Evolutionary conservation across 2,329 filamentous ascomycete species (phyloP).

Genomic region (Trichoderma breve): DNA sequence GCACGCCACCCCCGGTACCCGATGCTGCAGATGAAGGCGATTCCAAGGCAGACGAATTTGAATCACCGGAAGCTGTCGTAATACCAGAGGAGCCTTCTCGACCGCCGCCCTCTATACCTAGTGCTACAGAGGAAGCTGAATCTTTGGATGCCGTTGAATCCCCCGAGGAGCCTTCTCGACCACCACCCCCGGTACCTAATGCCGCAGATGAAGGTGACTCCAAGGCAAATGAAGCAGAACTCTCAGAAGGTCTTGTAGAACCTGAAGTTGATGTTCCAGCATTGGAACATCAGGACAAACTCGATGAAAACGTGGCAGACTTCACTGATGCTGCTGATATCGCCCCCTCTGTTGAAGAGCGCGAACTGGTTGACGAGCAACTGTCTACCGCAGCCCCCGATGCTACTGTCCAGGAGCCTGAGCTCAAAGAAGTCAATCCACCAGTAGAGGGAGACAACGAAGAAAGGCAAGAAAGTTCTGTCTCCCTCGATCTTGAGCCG

Average conservation of each 20-base stretch:
- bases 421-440: not conserved
- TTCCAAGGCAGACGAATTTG: not conserved
- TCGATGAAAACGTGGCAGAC: not conserved
- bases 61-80: not conserved
- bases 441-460: slow-evolving; percentile 36
- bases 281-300: not conserved
- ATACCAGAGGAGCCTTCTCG: not conserved
- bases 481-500: not conserved
- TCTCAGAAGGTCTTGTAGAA: not conserved
- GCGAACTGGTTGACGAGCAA: not conserved
- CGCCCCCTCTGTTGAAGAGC: not conserved
- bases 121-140: not conserved
- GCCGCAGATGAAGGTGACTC: not conserved
- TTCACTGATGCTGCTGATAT: not conserved
- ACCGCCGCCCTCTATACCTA: not conserved
- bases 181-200: not conserved
- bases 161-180: not conserved
- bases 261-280: not conserved
- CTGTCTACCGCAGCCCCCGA: not conserved
- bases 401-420: slow-evolving; percentile 6
- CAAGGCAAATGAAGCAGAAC: not conserved
- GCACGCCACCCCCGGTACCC: not conserved
- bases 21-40: not conserved
- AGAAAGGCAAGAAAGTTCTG: slow-evolving; percentile 31
- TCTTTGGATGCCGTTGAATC: not conserved